phyloP scores from a whole-genome alignment of 2,329 filamentous ascomycete species.

The Scedosporium dehoogii region DNA sequence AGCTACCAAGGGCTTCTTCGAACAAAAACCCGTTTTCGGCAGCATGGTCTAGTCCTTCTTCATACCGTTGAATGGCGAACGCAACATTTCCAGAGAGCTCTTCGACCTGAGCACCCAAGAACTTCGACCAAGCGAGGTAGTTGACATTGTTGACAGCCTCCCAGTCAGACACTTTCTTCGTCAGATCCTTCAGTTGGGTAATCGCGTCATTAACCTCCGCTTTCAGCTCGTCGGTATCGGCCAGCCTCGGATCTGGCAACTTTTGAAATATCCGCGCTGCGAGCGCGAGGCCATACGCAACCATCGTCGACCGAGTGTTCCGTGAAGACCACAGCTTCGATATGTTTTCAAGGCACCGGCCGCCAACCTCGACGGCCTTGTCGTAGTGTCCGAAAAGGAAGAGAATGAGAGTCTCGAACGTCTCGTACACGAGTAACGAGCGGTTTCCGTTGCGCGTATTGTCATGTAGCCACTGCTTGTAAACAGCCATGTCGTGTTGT shows the following conservation, averaged over 20 bases:
- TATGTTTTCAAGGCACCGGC: constrained; percentile 34
- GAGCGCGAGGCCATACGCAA: constrained; percentile 51
- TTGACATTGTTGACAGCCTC: constrained; percentile 57
- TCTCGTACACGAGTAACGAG: constrained; percentile 59
- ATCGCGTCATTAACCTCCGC: constrained; percentile 38
- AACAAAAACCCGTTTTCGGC: constrained; percentile 56
- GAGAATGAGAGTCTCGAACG: constrained; percentile 51
- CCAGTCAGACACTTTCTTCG: constrained; percentile 54
- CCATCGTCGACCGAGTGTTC: constrained; percentile 44
- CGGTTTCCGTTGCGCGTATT: constrained; percentile 50
- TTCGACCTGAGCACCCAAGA: constrained; percentile 58
- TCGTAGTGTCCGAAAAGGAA: constrained; percentile 56
- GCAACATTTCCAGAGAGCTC: constrained; percentile 52
- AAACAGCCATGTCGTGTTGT: constrained; percentile 48
- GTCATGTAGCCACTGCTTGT: constrained; percentile 48
- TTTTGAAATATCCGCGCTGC: constrained; percentile 40
- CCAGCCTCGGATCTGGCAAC: constrained; percentile 33
- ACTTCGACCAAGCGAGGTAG: constrained; percentile 58
- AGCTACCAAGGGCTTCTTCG: constrained; percentile 64
- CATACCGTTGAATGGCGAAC: constrained; percentile 52
- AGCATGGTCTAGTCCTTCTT: constrained; percentile 62
- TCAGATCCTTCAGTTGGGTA: constrained; percentile 41
- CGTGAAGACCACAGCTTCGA: constrained; percentile 48
- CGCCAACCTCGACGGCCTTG: constrained; percentile 47
- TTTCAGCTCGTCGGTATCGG: constrained; percentile 9